These are phyloP conservation scores for Annulohypoxylon nitens DNA, from an alignment of 495 filamentous ascomycete species.

Conservation along the genomic window DNA sequence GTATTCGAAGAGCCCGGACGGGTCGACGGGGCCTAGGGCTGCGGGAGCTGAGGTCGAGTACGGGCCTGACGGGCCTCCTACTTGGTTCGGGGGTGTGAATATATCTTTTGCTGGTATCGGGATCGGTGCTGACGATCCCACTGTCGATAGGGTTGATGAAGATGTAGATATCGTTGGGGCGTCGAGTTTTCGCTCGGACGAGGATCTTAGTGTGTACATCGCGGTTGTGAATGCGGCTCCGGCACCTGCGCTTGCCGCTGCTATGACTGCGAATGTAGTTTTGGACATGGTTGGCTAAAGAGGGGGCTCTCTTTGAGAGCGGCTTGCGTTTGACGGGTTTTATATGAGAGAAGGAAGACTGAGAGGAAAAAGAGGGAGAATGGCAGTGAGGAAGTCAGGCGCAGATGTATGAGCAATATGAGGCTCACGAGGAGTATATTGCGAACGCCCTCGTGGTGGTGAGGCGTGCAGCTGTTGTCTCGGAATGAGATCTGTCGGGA, in stretches of 20 bases:
- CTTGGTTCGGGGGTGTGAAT: slow-evolving; percentile 51
- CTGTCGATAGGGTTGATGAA: slow-evolving; percentile 54
- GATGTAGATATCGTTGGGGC: slow-evolving; percentile 61
- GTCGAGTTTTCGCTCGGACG: slow-evolving; percentile 60
- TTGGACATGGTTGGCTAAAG: slow-evolving; percentile 76
- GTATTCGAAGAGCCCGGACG: slow-evolving; percentile 92
- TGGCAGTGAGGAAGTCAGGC: slow-evolving; percentile 44
- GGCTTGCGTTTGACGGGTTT: slow-evolving; percentile 33
- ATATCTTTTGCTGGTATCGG: slow-evolving; percentile 61
- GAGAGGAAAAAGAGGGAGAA: slow-evolving; percentile 17
- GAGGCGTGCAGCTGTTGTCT: slow-evolving; percentile 49
- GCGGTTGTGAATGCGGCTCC: slow-evolving; percentile 84
- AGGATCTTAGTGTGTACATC: slow-evolving; percentile 74
- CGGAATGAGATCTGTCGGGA: slow-evolving; percentile 25
- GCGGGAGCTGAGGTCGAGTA: slow-evolving; percentile 52
- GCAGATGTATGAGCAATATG: slow-evolving; percentile 47
- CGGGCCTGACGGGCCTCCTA: slow-evolving; percentile 40
- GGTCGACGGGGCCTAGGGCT: slow-evolving; percentile 72
- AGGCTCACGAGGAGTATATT: slow-evolving; percentile 48
- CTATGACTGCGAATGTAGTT: slow-evolving; percentile 86
- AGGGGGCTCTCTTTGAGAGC: slow-evolving; percentile 20
- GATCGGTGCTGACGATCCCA: slow-evolving; percentile 57
- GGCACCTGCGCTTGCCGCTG: slow-evolving; percentile 87
- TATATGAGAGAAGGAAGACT: slow-evolving; percentile 37
- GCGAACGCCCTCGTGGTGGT: slow-evolving; percentile 48